Percentiles rank a stretch among this genome's conserved stretches.
These are phyloP conservation scores for Gossypium turneri DNA, from an alignment of 345 rosid species.

Conservation along the genomic window DNA sequence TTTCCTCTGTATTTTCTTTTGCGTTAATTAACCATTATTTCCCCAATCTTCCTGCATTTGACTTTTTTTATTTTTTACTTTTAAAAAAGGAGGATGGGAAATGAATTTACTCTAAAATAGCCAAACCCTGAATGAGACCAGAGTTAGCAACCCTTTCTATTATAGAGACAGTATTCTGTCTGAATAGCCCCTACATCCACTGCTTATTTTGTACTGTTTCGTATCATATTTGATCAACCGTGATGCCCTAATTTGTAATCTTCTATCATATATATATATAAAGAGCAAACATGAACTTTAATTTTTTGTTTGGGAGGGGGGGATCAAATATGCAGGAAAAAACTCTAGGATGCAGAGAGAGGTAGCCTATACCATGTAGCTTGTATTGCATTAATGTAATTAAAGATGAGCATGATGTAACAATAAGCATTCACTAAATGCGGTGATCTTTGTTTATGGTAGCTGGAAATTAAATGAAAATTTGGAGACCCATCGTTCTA, in stretches of 20 bases:
- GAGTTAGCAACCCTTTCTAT: background rate
- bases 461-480: background rate
- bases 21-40: background rate
- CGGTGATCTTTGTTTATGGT: background rate
- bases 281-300: background rate
- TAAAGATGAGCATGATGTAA: background rate
- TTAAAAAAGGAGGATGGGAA: background rate
- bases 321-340: background rate
- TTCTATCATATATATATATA: background rate
- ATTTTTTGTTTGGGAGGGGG: background rate
- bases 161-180: background rate
- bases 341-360: background rate
- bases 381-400: too few species aligned
- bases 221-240: background rate
- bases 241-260: conserved; percentile 10
- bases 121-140: conserved; percentile 6
- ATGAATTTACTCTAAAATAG: conserved; percentile 4
- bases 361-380: too few species aligned
- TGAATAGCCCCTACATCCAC: background rate
- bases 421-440: background rate
- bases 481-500: background rate
- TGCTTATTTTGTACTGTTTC: too few species aligned
- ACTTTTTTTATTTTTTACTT: background rate
- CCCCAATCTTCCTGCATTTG: background rate
- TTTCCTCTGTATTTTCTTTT: background rate